These are phyloP conservation scores for Phoma sp. DNA, from an alignment of 2,329 filamentous ascomycete species.

Conservation along the genomic window DNA sequence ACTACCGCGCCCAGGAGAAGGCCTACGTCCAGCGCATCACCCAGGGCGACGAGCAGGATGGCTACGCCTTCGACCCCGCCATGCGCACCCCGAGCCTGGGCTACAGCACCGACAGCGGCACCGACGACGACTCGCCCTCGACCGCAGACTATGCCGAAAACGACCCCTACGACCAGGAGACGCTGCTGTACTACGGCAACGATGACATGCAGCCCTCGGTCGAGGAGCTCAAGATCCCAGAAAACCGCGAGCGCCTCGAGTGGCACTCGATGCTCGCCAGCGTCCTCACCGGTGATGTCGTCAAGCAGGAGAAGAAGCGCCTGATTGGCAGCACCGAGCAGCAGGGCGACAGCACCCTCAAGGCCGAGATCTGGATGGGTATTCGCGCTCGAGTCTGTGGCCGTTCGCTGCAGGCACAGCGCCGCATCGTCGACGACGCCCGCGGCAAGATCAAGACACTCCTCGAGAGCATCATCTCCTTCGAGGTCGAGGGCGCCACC, in stretches of 20 bases:
- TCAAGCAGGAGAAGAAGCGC: conserved; percentile 96
- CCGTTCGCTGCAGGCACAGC: conserved; percentile 81
- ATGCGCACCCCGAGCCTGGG: conserved; percentile 72
- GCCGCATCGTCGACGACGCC: conserved; percentile 85
- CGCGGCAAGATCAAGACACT: conserved; percentile 73
- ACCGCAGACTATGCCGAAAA: conserved; percentile 82
- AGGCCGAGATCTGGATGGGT: conserved; percentile 83
- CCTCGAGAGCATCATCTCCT: conserved; percentile 88
- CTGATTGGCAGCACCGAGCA: conserved; percentile 82
- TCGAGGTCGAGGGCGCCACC: conserved; percentile 91
- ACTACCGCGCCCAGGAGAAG: conserved; percentile 85
- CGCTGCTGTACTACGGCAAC: conserved; percentile 89
- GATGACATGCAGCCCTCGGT: conserved; percentile 87
- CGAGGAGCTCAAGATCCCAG: conserved; percentile 87
- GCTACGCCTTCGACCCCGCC: conserved; percentile 71
- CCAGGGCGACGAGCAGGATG: conserved; percentile 71
- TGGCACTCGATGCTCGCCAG: conserved; percentile 99
- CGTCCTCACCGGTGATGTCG: conserved; percentile 93
- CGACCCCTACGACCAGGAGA: conserved; percentile 88
- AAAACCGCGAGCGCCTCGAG: conserved; percentile 87
- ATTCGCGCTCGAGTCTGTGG: conserved; percentile 84
- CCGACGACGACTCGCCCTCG: conserved; percentile 88
- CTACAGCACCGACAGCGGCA: conserved; percentile 77
- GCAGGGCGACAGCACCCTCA: conserved; percentile 71
- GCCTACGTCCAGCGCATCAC: conserved; percentile 92